Evolutionary conservation across 306 rosid species (phyloP).

Genomic region (Ormosia semicastrata): DNA sequence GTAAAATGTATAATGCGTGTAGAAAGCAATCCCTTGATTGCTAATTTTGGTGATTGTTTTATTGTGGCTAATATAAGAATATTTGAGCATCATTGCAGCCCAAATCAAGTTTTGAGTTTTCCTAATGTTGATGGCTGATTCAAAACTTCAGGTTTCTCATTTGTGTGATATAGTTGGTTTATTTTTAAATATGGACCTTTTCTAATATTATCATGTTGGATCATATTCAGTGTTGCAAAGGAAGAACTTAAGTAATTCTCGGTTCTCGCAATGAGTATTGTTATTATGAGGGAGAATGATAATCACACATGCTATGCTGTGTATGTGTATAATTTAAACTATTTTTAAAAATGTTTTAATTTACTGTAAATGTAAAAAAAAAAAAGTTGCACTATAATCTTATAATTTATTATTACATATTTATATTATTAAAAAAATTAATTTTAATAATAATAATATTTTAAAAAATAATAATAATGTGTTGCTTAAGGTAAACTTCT

Average conservation of each 20-base stretch:
- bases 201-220: neutral
- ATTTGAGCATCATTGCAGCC: neutral
- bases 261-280: neutral
- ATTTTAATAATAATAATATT: neutral
- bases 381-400: neutral
- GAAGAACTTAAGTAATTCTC: neutral
- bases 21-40: constrained; percentile 11
- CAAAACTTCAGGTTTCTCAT: neutral
- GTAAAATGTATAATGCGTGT: constrained; percentile 2
- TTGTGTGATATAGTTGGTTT: neutral
- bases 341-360: neutral
- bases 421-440: neutral
- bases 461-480: too few relatives aligned
- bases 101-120: neutral
- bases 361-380: neutral
- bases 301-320: too few relatives aligned
- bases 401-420: neutral
- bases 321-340: neutral
- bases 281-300: neutral
- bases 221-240: neutral
- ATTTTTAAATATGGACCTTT: neutral
- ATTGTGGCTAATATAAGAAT: neutral
- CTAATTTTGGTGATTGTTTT: constrained; percentile 20
- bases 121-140: neutral
- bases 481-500: too few relatives aligned